phyloP scores from a whole-genome alignment of 345 rosid species.

The Psidium guajava region DNA sequence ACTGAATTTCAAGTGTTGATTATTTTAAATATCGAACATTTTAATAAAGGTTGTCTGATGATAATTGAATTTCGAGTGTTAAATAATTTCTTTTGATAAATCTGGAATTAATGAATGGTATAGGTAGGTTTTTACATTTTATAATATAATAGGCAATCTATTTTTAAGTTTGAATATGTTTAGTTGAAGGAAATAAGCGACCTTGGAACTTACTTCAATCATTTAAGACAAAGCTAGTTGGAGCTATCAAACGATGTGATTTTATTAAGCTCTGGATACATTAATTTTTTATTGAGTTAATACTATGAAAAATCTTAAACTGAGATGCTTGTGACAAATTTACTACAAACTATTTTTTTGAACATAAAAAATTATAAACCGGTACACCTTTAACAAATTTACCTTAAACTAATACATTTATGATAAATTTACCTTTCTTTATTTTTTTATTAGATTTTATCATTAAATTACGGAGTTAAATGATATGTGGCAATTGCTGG shows the following conservation, averaged over 20 bases:
- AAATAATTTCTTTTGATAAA: not conserved
- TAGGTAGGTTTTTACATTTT: not conserved
- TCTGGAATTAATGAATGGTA: not conserved
- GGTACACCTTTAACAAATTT: too few species aligned
- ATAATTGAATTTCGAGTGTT: not conserved
- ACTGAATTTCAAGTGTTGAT: not conserved
- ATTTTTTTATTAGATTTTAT: too few species aligned
- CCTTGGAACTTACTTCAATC: not conserved
- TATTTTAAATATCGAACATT: not conserved
- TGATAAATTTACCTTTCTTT: too few species aligned
- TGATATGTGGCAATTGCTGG: too few species aligned
- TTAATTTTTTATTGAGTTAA: not conserved
- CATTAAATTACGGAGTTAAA: too few species aligned
- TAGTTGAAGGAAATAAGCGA: not conserved
- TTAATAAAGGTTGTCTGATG: rapidly evolving
- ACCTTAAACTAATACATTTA: too few species aligned
- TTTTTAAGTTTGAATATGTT: not conserved
- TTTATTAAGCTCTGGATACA: not conserved
- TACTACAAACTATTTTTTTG: too few species aligned
- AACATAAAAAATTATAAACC: too few species aligned
- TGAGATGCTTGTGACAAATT: too few species aligned
- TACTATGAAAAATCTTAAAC: too few species aligned
- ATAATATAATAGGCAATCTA: not conserved
- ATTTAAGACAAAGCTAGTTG: not conserved
- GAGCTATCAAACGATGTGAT: not conserved